Evolutionary conservation across 2,329 filamentous ascomycete species (phyloP).

Genomic region (Xylariaceae sp.): DNA sequence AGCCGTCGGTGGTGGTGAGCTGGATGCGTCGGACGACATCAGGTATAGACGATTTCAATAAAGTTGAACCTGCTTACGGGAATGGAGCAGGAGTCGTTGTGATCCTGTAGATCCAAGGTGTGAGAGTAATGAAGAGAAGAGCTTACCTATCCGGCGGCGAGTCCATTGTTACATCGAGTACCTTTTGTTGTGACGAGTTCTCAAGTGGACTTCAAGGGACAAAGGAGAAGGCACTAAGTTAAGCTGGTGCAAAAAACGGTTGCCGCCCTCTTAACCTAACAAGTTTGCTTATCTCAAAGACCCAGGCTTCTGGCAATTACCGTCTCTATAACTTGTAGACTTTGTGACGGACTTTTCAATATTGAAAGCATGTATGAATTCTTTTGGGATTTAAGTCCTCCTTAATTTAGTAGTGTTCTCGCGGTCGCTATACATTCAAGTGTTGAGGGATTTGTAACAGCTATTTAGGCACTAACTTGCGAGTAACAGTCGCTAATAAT

Average conservation of each 20-base stretch:
- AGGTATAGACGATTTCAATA: background rate
- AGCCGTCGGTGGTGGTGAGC: background rate
- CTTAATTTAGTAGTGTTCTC: too few relatives aligned
- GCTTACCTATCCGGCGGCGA: constrained; percentile 40
- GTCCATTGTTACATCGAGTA: constrained; percentile 34
- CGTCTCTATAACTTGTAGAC: too few relatives aligned
- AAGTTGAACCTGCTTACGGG: background rate
- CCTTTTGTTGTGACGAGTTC: constrained; percentile 22
- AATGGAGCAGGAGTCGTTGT: background rate
- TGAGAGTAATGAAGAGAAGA: constrained; percentile 4
- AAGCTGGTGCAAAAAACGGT: background rate
- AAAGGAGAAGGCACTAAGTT: constrained; percentile 36
- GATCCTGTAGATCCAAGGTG: background rate
- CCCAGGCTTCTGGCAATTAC: too few relatives aligned
- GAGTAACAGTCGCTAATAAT: constrained; percentile 13
- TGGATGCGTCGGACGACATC: constrained; percentile 9
- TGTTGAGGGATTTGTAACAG: too few relatives aligned
- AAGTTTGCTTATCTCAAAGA: too few relatives aligned
- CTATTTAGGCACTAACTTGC: too few relatives aligned
- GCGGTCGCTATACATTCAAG: too few relatives aligned
- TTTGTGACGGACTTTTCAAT: too few relatives aligned
- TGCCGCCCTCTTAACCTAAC: background rate
- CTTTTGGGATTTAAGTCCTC: too few relatives aligned
- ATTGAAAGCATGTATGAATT: too few relatives aligned
- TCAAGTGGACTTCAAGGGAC: constrained; percentile 20